Conservation (phyloP, 345 rosid genomes). For the Acer yangbiense region DNA sequence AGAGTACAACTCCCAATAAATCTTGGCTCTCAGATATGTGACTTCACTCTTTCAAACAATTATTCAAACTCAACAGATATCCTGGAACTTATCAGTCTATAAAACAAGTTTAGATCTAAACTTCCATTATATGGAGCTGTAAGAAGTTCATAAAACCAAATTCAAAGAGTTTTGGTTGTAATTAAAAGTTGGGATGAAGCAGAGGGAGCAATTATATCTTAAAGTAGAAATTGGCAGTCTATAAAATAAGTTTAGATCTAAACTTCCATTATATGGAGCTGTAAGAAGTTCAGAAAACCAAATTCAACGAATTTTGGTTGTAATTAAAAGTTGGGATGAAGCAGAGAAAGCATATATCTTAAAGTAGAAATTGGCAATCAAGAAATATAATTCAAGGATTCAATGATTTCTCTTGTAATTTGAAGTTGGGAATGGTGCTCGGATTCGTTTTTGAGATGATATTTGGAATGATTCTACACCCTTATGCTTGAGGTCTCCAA, state of each 20-base stretch:
- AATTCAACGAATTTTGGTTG: not conserved
- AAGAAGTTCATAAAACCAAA: constrained; percentile 2
- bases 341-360: constrained; percentile 8
- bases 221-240: not conserved
- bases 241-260: not conserved
- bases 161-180: not conserved
- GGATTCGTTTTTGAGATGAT: no score
- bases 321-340: not conserved
- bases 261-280: not conserved
- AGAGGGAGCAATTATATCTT: constrained; percentile 8
- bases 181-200: not conserved
- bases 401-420: no score
- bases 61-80: constrained; percentile 5
- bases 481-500: no score
- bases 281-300: not conserved
- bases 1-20: not conserved
- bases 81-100: not conserved
- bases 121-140: not conserved
- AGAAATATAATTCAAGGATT: no score
- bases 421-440: no score
- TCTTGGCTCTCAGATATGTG: not conserved
- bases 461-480: no score
- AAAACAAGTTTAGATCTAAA: constrained; percentile 1
- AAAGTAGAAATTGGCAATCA: constrained; percentile 7
- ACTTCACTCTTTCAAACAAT: not conserved